A percentile compares a stretch with the other conserved stretches of the same genome.
Conservation (phyloP, 805 yeast genomes). For the Jamesozyma rosinii region DNA sequence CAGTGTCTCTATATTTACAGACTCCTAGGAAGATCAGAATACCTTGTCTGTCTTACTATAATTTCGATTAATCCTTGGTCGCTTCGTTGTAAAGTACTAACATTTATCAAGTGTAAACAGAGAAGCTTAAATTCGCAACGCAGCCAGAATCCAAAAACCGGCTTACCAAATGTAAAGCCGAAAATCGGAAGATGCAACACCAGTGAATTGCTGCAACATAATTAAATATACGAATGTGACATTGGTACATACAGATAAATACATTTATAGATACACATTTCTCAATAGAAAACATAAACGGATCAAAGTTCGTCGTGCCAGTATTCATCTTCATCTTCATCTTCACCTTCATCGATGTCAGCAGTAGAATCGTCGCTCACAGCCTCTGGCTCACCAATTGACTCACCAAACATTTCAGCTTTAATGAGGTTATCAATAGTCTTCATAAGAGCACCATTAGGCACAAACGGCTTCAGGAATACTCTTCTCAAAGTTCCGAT, state of each 20-base stretch:
- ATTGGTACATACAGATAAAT: too few relatives aligned
- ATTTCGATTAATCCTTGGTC: too few relatives aligned
- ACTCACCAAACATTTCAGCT: neutral
- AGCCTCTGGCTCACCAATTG: neutral
- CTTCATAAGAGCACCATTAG: neutral
- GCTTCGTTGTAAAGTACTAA: too few relatives aligned
- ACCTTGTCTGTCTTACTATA: too few relatives aligned
- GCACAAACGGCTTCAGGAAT: neutral
- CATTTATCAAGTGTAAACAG: neutral
- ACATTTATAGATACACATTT: too few relatives aligned
- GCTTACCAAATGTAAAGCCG: too few relatives aligned
- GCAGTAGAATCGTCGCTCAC: neutral
- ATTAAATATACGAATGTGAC: too few relatives aligned
- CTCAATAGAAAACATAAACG: too few relatives aligned
- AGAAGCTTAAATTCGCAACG: neutral
- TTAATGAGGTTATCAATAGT: neutral
- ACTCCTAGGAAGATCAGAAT: too few relatives aligned
- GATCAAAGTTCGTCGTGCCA: constrained; percentile 6
- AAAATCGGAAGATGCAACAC: too few relatives aligned
- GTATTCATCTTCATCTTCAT: neutral
- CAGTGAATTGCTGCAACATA: too few relatives aligned
- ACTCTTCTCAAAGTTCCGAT: constrained; percentile 7
- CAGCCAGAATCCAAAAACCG: too few relatives aligned
- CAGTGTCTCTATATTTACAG: neutral
- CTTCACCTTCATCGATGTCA: neutral